These are phyloP conservation scores for Candida chilensis DNA, from an alignment of 805 yeast species.

Conservation along the genomic window DNA sequence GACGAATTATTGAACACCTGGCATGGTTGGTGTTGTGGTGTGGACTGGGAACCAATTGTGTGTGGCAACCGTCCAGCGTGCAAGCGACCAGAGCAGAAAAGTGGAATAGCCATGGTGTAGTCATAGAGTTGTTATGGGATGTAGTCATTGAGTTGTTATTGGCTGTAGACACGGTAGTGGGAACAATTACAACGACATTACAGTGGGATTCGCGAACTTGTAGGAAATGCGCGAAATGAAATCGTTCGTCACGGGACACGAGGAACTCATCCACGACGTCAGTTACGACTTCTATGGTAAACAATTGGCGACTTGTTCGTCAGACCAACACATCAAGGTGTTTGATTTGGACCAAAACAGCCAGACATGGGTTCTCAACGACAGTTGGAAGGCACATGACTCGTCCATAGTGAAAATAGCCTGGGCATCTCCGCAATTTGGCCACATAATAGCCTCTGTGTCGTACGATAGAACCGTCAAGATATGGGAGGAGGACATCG, in stretches of 20 bases:
- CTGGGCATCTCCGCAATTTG: conserved; percentile 95
- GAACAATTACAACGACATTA: too few relatives aligned
- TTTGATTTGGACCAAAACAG: conserved; percentile 64
- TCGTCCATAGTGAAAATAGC: conserved; percentile 71
- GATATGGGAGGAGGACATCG: conserved; percentile 85
- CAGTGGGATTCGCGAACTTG: too few relatives aligned
- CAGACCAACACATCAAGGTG: conserved; percentile 89
- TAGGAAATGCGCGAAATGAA: conserved; percentile 28
- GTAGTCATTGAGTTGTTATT: too few relatives aligned
- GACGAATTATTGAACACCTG: too few relatives aligned
- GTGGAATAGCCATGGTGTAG: too few relatives aligned
- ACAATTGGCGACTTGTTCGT: conserved; percentile 88
- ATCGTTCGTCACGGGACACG: conserved; percentile 86
- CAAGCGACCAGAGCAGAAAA: too few relatives aligned
- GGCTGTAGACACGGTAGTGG: too few relatives aligned
- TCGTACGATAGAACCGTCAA: conserved; percentile 86
- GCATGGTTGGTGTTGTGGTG: too few relatives aligned
- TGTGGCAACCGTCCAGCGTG: too few relatives aligned
- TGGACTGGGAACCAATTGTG: too few relatives aligned
- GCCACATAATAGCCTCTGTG: conserved; percentile 78
- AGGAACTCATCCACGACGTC: conserved; percentile 84
- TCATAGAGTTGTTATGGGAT: too few relatives aligned
- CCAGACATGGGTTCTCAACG: conserved; percentile 75
- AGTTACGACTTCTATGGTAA: conserved; percentile 91
- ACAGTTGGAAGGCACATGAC: conserved; percentile 95